Evolutionary conservation across 768 basidiomycete species (phyloP).

Genomic region (Chalciporus piperatus): DNA sequence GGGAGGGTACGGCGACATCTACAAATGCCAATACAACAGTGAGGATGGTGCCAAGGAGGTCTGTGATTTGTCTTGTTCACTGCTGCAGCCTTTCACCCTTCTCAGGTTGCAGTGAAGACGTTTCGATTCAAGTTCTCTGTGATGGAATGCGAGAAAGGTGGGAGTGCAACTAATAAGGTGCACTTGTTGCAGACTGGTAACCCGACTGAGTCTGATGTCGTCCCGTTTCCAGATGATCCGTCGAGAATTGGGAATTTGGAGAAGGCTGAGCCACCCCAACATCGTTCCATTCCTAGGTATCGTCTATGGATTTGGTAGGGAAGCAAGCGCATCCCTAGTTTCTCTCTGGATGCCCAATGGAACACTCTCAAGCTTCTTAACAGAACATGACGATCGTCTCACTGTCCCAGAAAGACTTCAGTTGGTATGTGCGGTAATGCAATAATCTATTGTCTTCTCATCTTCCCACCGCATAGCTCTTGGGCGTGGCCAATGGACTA

Average conservation of each 20-base stretch:
- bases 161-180: not conserved
- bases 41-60: not conserved
- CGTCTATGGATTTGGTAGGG: conserved; percentile 22
- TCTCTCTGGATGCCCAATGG: conserved; percentile 6
- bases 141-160: not conserved
- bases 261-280: conserved; percentile 15
- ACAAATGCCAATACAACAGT: not conserved
- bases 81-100: not conserved
- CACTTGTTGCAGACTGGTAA: too few relatives aligned
- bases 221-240: not conserved
- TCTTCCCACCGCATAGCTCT: conserved; percentile 13
- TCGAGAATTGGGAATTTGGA: conserved; percentile 14
- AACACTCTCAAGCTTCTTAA: not conserved
- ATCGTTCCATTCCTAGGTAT: conserved; percentile 23
- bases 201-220: not conserved
- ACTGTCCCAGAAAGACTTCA: not conserved
- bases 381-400: not conserved
- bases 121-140: not conserved
- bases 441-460: conserved; percentile 21
- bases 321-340: not conserved
- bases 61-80: not conserved
- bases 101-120: conserved; percentile 1
- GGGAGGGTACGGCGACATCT: conserved; percentile 2
- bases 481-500: conserved; percentile 10
- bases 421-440: not conserved